phyloP scores from a whole-genome alignment of 495 filamentous ascomycete genomes.

The Podospora pseudopauciseta region DNA sequence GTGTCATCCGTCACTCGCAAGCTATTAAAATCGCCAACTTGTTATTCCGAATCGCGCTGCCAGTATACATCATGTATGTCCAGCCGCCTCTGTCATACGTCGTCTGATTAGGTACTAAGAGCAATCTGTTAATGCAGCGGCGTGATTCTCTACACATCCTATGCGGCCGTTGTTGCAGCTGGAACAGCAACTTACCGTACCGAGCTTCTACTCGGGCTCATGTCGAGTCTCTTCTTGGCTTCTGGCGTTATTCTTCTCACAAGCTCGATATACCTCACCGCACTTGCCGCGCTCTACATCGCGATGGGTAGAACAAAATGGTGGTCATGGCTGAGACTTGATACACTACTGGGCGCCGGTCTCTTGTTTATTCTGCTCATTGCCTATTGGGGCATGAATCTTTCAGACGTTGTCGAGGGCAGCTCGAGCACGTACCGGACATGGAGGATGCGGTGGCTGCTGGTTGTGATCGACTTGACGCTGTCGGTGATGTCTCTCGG shows the following conservation, averaged over 20 bases:
- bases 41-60: not conserved
- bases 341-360: not conserved
- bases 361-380: constrained; percentile 8
- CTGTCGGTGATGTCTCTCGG: constrained; percentile 9
- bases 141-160: too few relatives aligned
- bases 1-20: not conserved
- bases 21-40: not conserved
- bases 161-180: too few relatives aligned
- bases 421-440: not conserved
- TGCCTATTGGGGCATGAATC: not conserved
- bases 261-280: constrained; percentile 1
- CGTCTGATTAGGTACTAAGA: too few relatives aligned
- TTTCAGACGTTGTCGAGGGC: not conserved
- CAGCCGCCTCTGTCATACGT: not conserved
- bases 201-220: not conserved
- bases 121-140: too few relatives aligned
- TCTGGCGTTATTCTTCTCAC: constrained; percentile 3
- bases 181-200: not conserved
- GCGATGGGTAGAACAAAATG: constrained; percentile 5
- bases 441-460: constrained; percentile 10
- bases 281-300: constrained; percentile 1
- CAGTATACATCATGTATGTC: not conserved
- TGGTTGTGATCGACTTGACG: constrained; percentile 12
- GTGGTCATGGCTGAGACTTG: constrained; percentile 7
- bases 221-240: not conserved